Conservation (phyloP, 257 asterid genomes). For the Marsdenia floribunda region DNA sequence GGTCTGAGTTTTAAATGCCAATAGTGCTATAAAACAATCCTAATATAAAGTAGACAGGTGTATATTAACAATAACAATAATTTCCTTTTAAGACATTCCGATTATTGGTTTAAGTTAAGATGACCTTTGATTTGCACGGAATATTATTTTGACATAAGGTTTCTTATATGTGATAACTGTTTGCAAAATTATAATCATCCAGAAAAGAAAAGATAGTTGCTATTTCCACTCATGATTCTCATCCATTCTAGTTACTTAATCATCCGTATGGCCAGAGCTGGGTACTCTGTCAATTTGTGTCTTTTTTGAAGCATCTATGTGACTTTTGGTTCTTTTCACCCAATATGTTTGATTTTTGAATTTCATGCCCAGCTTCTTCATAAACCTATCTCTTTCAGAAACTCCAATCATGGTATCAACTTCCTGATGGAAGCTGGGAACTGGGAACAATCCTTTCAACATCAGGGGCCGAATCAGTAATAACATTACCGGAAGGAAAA, state of each 20-base stretch:
- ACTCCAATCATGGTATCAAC: slow-evolving; percentile 81
- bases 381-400: slow-evolving; percentile 47
- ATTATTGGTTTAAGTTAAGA: background rate
- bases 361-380: slow-evolving; percentile 6
- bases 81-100: background rate
- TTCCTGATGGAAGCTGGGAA: slow-evolving; percentile 93
- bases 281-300: background rate
- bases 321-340: background rate
- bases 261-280: background rate
- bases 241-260: background rate
- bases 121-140: background rate
- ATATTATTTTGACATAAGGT: background rate
- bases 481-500: slow-evolving; percentile 69
- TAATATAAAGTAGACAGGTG: background rate
- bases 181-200: background rate
- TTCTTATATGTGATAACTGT: background rate
- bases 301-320: background rate
- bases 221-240: background rate
- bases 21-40: background rate
- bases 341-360: background rate
- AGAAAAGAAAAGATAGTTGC: background rate
- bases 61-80: too few relatives aligned
- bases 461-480: slow-evolving; percentile 62
- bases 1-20: background rate
- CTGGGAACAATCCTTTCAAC: slow-evolving; percentile 68